A percentile compares a stretch with the other conserved stretches of the same genome.
Conservation (phyloP, 768 basidiomycete genomes). For the Porphyrellus cyaneotinctus region DNA sequence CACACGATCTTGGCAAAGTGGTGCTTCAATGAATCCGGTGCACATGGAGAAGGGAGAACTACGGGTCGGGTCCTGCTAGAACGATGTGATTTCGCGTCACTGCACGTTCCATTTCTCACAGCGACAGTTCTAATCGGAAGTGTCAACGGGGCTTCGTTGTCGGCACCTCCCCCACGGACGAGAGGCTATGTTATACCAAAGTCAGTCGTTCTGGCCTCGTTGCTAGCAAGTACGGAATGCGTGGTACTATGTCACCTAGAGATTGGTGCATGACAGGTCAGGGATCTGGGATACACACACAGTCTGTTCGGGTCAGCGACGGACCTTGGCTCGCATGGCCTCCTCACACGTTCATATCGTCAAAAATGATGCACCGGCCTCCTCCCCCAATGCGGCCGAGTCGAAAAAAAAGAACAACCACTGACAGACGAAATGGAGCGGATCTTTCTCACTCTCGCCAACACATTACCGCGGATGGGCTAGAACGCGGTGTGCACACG, state of each 20-base stretch:
- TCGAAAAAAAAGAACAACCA: background rate
- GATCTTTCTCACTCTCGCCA: constrained; percentile 2
- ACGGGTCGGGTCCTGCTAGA: background rate
- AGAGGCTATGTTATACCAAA: too few relatives aligned
- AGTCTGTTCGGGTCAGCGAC: background rate
- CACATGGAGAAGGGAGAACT: constrained; percentile 1
- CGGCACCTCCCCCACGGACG: background rate
- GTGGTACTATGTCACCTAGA: background rate
- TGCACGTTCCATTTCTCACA: constrained; percentile 16
- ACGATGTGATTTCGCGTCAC: background rate
- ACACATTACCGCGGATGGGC: constrained; percentile 13
- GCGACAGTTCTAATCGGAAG: constrained; percentile 3
- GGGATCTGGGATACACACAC: background rate
- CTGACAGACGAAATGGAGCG: constrained; percentile 6
- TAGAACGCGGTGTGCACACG: background rate
- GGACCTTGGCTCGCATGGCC: background rate
- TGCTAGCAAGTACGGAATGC: background rate
- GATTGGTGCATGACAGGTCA: background rate
- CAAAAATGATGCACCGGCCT: background rate
- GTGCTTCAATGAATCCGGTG: background rate
- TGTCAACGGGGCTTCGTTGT: background rate
- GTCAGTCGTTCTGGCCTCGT: background rate
- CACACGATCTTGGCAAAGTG: constrained; percentile 5
- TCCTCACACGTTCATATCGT: constrained; percentile 17
- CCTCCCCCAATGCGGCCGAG: background rate